Evolutionary conservation across 257 asterid genomes (phyloP).

Genomic region (Nicotiana tabacum): DNA sequence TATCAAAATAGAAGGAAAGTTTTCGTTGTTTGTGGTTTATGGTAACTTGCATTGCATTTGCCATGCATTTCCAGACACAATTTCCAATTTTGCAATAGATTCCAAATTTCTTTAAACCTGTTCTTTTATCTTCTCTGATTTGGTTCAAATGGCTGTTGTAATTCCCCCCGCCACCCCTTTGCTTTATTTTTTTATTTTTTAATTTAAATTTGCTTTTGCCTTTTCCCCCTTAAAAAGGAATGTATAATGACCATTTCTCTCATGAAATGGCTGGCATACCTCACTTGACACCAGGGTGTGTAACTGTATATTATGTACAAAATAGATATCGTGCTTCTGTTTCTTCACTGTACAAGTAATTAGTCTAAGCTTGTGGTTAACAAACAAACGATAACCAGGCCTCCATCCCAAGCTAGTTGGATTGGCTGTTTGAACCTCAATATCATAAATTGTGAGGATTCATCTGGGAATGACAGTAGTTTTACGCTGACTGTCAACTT

Average conservation of each 20-base stretch:
- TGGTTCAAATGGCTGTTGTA: conserved; percentile 6
- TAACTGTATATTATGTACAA: not conserved
- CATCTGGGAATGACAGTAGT: too few species aligned
- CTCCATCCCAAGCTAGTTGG: too few species aligned
- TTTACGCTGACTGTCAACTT: too few species aligned
- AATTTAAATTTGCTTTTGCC: not conserved
- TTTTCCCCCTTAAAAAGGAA: not conserved
- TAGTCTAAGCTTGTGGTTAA: not conserved
- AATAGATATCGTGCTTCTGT: not conserved
- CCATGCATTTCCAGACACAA: conserved; percentile 1
- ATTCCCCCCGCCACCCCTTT: not conserved
- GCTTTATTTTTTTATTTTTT: not conserved
- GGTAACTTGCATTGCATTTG: conserved; percentile 3
- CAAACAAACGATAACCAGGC: too few species aligned
- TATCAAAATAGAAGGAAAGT: conserved; percentile 4
- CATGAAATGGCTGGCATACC: not conserved
- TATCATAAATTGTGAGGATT: too few species aligned
- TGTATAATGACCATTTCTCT: not conserved
- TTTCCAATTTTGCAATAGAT: not conserved
- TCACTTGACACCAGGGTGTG: not conserved
- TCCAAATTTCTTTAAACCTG: not conserved
- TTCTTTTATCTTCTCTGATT: not conserved
- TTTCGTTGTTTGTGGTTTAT: not conserved
- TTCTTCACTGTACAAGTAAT: not conserved
- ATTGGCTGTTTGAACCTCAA: too few species aligned